A percentile compares a stretch with the other conserved stretches of the same genome.
Evolutionary conservation across 371 early-diverging fungal genomes (phyloP).

Genomic region (Nematocida minor): DNA sequence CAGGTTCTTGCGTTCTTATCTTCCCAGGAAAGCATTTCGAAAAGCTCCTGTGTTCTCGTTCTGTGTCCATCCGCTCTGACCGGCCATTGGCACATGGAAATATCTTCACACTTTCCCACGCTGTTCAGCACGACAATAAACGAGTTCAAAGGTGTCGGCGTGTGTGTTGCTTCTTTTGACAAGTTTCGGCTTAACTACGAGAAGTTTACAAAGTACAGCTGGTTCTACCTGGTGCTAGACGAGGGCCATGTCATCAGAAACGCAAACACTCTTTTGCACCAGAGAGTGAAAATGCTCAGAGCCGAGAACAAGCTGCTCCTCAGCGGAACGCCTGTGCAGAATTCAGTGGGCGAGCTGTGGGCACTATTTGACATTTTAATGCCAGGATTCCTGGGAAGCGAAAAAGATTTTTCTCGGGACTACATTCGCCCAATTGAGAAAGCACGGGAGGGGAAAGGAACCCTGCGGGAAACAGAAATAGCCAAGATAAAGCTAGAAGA

Average conservation of each 20-base stretch:
- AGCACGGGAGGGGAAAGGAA: conserved; percentile 43
- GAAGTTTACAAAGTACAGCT: conserved; percentile 69
- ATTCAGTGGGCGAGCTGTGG: conserved; percentile 69
- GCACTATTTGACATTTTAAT: conserved; percentile 79
- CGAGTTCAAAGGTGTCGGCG: neutral
- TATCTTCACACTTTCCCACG: conserved; percentile 60
- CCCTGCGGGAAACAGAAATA: conserved; percentile 46
- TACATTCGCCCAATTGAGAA: conserved; percentile 69
- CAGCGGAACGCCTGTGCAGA: conserved; percentile 97
- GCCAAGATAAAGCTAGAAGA: conserved; percentile 70
- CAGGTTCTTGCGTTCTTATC: conserved; percentile 67
- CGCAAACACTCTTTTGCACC: conserved; percentile 81
- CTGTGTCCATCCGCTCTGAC: conserved; percentile 90
- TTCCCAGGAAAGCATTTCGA: neutral
- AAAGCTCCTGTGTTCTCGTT: conserved; percentile 72
- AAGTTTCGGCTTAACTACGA: conserved; percentile 87
- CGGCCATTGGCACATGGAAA: conserved; percentile 93
- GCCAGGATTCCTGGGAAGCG: conserved; percentile 73
- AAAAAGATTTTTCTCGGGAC: conserved; percentile 53
- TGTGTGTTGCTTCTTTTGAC: conserved; percentile 69
- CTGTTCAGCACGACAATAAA: conserved; percentile 1
- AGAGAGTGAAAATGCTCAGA: conserved; percentile 74
- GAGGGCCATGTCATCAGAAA: conserved; percentile 98
- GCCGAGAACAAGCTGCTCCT: conserved; percentile 75
- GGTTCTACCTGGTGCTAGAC: conserved; percentile 92